Conservation (phyloP, 2,329 filamentous ascomycete genomes). For the Beauveria pseudobassiana region DNA sequence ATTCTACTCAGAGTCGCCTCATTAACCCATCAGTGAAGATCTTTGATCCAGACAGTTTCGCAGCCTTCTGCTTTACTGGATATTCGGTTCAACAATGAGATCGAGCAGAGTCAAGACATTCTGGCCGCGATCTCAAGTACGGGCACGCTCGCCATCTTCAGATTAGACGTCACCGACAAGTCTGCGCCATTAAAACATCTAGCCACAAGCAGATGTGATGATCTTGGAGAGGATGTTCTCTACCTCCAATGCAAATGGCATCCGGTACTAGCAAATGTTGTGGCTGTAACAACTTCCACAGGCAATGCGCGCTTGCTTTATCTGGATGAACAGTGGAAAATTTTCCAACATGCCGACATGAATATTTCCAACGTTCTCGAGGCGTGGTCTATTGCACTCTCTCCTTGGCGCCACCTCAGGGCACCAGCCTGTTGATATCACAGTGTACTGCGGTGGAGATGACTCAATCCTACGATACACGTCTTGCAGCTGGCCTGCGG, state of each 20-base stretch:
- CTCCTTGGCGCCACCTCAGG: constrained; percentile 19
- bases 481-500: constrained; percentile 22
- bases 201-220: constrained; percentile 36
- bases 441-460: constrained; percentile 66
- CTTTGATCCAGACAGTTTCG: constrained; percentile 48
- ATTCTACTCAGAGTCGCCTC: background rate
- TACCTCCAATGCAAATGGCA: constrained; percentile 72
- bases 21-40: constrained; percentile 29
- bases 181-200: constrained; percentile 31
- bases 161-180: constrained; percentile 33
- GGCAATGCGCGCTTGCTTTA: constrained; percentile 53
- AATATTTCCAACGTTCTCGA: constrained; percentile 51
- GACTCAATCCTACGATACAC: constrained; percentile 55
- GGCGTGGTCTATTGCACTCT: constrained; percentile 66
- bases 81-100: constrained; percentile 63
- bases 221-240: constrained; percentile 50
- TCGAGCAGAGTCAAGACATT: constrained; percentile 36
- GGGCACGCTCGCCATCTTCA: constrained; percentile 60
- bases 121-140: constrained; percentile 75
- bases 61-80: constrained; percentile 75
- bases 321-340: constrained; percentile 34
- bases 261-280: constrained; percentile 42
- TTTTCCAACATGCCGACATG: constrained; percentile 27
- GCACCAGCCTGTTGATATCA: constrained; percentile 23
- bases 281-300: constrained; percentile 66